Evolutionary conservation across 176 grass and related monocot species (phyloP).

Genomic region (Elaeis guineensis): DNA sequence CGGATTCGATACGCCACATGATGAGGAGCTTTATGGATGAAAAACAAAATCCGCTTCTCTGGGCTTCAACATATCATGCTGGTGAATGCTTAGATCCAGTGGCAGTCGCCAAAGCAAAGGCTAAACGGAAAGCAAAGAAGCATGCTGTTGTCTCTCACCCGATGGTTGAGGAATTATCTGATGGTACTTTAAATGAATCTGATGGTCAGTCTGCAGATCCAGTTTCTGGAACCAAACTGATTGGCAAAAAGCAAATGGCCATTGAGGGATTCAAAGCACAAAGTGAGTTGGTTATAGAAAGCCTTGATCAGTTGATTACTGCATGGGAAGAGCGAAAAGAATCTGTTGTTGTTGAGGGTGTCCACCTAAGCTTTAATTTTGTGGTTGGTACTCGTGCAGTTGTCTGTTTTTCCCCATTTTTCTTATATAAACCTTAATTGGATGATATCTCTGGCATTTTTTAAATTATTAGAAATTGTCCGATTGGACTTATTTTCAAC

Average conservation of each 20-base stretch:
- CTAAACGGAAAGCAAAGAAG: constrained; percentile 76
- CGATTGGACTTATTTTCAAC: no score
- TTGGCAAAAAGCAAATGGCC: constrained; percentile 76
- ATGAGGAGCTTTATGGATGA: constrained; percentile 91
- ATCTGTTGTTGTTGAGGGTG: constrained; percentile 93
- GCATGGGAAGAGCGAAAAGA: constrained; percentile 95
- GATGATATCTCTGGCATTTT: no score
- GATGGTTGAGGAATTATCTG: constrained; percentile 23
- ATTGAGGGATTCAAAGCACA: constrained; percentile 95
- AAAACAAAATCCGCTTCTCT: constrained; percentile 85
- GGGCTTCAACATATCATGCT: constrained; percentile 93
- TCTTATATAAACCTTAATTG: no score
- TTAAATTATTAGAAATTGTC: no score
- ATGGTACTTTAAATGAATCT: constrained; percentile 31
- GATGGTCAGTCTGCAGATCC: constrained; percentile 25
- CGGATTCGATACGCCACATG: constrained; percentile 91
- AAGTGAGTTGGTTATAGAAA: constrained; percentile 95
- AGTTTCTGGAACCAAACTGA: constrained; percentile 37
- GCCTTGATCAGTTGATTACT: constrained; percentile 82
- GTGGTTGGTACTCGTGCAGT: constrained; percentile 47
- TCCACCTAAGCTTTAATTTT: constrained; percentile 97
- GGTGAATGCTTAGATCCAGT: constrained; percentile 82
- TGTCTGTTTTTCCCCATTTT: constrained; percentile 8
- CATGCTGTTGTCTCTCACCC: constrained; percentile 31
- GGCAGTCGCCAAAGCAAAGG: constrained; percentile 75